Percentiles rank a stretch among this genome's conserved stretches.
These are phyloP conservation scores for Fraxinus sp. DNA, from an alignment of 305 asterid genomes.

Conservation along the genomic window DNA sequence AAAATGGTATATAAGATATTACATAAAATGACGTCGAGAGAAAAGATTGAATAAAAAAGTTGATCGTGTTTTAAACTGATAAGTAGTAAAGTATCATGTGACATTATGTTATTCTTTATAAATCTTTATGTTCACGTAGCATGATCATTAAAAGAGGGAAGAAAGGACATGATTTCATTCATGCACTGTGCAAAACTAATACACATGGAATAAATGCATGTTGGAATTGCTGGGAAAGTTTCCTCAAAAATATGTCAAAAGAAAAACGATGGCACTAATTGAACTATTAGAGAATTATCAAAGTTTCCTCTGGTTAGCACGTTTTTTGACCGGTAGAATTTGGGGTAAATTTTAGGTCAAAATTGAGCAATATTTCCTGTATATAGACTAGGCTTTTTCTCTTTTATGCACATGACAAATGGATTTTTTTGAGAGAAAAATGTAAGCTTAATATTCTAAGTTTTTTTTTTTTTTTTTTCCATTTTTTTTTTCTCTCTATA, in stretches of 20 bases:
- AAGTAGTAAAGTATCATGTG: too few relatives aligned
- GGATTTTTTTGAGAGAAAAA: not conserved
- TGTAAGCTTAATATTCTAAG: not conserved
- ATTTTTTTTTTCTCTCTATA: too few relatives aligned
- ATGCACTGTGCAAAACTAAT: not conserved
- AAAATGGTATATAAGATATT: too few relatives aligned
- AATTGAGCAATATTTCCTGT: not conserved
- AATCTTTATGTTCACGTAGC: too few relatives aligned
- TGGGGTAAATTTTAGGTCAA: not conserved
- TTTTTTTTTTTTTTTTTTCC: too few relatives aligned
- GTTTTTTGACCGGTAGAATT: not conserved
- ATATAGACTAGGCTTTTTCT: not conserved
- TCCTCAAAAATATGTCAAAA: not conserved
- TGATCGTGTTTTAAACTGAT: too few relatives aligned
- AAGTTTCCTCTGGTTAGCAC: not conserved
- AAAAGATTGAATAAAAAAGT: too few relatives aligned
- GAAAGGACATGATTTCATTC: not conserved
- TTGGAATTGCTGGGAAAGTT: not conserved
- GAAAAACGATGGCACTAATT: not conserved
- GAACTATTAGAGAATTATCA: too few relatives aligned
- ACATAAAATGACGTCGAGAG: too few relatives aligned
- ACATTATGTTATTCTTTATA: too few relatives aligned
- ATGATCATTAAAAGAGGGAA: not conserved
- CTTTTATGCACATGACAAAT: not conserved
- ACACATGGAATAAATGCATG: not conserved